phyloP scores from a whole-genome alignment of 1,284 basidiomycete genomes.

The Ceratobasidium sp. region DNA sequence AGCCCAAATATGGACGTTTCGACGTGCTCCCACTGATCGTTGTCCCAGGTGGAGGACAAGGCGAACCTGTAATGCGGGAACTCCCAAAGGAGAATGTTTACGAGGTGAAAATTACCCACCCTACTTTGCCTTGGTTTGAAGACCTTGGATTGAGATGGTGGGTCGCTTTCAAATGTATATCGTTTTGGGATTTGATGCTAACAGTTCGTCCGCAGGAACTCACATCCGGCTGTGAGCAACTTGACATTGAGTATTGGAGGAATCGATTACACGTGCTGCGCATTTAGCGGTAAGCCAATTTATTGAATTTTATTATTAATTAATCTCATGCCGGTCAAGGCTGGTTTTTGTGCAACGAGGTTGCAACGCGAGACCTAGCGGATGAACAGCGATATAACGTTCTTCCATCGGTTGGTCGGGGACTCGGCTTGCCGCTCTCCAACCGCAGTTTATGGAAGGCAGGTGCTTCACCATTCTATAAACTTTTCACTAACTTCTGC shows the following conservation, averaged over 20 bases:
- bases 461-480: neutral
- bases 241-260: slow-evolving; percentile 25
- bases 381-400: slow-evolving; percentile 25
- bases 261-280: slow-evolving; percentile 26
- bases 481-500: neutral
- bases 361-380: slow-evolving; percentile 13
- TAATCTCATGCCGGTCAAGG: neutral
- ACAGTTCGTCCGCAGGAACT: neutral
- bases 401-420: slow-evolving; percentile 14
- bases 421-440: slow-evolving; percentile 15
- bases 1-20: slow-evolving; percentile 18
- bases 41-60: slow-evolving; percentile 21
- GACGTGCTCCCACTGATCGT: slow-evolving; percentile 22
- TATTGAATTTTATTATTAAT: neutral
- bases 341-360: slow-evolving; percentile 26
- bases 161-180: neutral
- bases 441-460: slow-evolving; percentile 24
- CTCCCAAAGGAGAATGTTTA: slow-evolving; percentile 22
- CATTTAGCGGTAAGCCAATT: slow-evolving; percentile 16
- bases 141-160: slow-evolving; percentile 21
- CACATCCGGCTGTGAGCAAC: slow-evolving; percentile 27
- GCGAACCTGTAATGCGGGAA: slow-evolving; percentile 20
- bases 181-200: neutral
- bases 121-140: slow-evolving; percentile 26
- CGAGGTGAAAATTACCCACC: slow-evolving; percentile 29